Base-by-base conservation (phyloP, 2,329 filamentous ascomycete species). In the Ophiocordyceps australis region DNA sequence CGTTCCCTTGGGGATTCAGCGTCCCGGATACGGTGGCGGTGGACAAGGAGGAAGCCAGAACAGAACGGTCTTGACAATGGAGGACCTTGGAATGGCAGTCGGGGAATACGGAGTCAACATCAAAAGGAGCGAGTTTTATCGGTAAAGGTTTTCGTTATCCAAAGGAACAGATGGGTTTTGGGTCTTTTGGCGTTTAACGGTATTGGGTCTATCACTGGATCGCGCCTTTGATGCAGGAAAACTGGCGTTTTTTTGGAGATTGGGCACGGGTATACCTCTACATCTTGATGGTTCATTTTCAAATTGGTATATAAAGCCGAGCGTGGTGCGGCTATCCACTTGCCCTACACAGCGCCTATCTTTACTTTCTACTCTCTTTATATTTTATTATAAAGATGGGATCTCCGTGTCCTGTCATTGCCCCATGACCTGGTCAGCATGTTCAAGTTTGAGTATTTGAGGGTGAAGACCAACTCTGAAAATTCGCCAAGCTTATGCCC, bases 21-120 rank as follows among this genome's bases (percentile, higher is more conserved):
- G 80, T 26, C 70, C 78, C 14, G 80, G 80, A 1, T 86, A 74
- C 43, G 82, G 81, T 11, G 89, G 86, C 35, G 86, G 86, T 38
- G 85, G 85, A 0, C 80, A 83, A 42, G 83, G 85, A 16, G 80
- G 81, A 2, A 79, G 74, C 28, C 81, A 91, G 55, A 92, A 91
- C 35, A 66, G 83, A 35, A 94, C 89, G 12, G 86, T 98, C 28
- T 61, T 98, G 33, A 95, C 89, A 1, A 95, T 98, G 89, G 89
- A 98, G 54, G 89, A 98, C 49, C 52, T 98, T 40, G 89, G 89
- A 11, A 95, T 95, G 83, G 89, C 89, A 2, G 86, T 95, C 17
- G 80, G 80, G 17, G 89, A 98, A 59, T 98, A 95, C 47, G 89
- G 89, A 2, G 83, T 98, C 27, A 98, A 93, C 46, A 79, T 95